Conservation (phyloP, 441 rosid genomes). For the Dalechampia spathulata region DNA sequence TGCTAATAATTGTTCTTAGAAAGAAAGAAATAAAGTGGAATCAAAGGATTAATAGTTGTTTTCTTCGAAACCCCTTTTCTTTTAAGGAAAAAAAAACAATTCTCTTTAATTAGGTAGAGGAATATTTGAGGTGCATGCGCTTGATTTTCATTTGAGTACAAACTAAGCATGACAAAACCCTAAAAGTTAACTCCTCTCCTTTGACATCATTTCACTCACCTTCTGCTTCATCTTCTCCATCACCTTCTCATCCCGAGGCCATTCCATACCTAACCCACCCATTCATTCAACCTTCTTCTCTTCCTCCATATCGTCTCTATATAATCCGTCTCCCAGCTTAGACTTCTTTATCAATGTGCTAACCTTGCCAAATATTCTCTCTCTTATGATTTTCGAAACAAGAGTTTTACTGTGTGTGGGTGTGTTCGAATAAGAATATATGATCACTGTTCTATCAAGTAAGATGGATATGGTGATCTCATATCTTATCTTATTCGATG, state of each 20-base stretch:
- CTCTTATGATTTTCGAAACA: too few species aligned
- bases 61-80: neutral
- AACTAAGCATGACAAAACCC: conserved; percentile 67
- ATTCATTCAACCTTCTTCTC: conserved; percentile 19
- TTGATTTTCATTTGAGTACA: conserved; percentile 42
- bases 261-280: conserved; percentile 9
- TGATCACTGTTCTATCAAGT: too few species aligned
- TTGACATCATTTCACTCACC: conserved; percentile 70
- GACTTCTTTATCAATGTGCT: too few species aligned
- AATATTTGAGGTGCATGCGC: conserved; percentile 69
- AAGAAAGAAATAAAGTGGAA: conserved; percentile 28
- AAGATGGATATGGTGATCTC: too few species aligned
- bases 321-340: too few species aligned
- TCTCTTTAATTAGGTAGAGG: conserved; percentile 17
- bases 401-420: too few species aligned
- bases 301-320: neutral
- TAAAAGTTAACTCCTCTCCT: conserved; percentile 44
- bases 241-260: conserved; percentile 59
- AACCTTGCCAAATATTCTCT: too few species aligned
- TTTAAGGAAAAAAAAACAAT: too few species aligned
- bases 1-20: neutral
- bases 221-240: too few species aligned
- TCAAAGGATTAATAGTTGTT: conserved; percentile 16
- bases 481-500: too few species aligned
- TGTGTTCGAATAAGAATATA: too few species aligned